These are phyloP conservation scores for Periglandula ipomoeae DNA, from an alignment of 2,329 filamentous ascomycete species.

Conservation along the genomic window DNA sequence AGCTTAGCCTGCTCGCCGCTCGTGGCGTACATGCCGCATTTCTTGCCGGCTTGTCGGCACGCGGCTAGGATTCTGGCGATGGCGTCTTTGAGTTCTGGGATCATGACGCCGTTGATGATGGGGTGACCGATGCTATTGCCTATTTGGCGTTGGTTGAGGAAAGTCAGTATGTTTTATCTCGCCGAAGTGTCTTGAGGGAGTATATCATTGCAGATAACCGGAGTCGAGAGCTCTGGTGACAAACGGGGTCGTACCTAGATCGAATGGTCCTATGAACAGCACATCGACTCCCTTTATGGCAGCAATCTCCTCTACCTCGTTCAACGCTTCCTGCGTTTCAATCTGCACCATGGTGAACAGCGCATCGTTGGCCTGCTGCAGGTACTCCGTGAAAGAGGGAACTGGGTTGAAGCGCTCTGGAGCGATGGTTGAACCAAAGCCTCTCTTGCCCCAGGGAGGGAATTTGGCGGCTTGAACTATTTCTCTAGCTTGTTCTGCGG, in stretches of 20 bases:
- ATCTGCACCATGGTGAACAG: slow-evolving; percentile 60
- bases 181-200: neutral
- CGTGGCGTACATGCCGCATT: slow-evolving; percentile 51
- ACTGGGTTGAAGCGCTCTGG: slow-evolving; percentile 32
- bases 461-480: slow-evolving; percentile 41
- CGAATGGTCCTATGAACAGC: slow-evolving; percentile 57
- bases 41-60: slow-evolving; percentile 53
- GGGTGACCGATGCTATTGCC: slow-evolving; percentile 53
- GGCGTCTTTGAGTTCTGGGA: slow-evolving; percentile 49
- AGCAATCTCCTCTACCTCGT: slow-evolving; percentile 52
- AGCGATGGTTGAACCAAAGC: slow-evolving; percentile 40
- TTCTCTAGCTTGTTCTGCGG: slow-evolving; percentile 33
- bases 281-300: slow-evolving; percentile 51
- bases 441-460: slow-evolving; percentile 38
- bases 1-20: slow-evolving; percentile 45
- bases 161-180: neutral
- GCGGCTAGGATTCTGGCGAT: slow-evolving; percentile 50
- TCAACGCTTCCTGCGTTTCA: slow-evolving; percentile 54
- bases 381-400: slow-evolving; percentile 37
- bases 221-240: neutral
- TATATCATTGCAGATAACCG: neutral
- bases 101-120: slow-evolving; percentile 50
- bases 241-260: slow-evolving; percentile 35
- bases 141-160: slow-evolving; percentile 9
- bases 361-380: slow-evolving; percentile 38